Evolutionary conservation across 139 green algal species (phyloP).

Genomic region (Coccomyxa sp.): DNA sequence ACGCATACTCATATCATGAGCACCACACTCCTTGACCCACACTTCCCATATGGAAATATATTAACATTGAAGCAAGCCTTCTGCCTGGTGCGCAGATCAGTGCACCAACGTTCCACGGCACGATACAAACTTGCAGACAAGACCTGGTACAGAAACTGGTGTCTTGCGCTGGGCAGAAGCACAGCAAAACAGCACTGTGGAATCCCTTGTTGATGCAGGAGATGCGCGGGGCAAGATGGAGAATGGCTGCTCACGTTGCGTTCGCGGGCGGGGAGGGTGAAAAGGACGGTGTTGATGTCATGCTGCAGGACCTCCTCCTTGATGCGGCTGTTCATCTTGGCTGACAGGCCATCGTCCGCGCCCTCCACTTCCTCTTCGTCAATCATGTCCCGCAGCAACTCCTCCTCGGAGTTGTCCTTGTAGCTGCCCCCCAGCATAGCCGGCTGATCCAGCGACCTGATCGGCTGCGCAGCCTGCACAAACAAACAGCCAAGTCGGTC

Average conservation of each 20-base stretch:
- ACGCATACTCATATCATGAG: not conserved
- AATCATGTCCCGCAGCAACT: not conserved
- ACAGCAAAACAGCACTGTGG: too few species aligned
- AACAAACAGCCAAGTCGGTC: too few species aligned
- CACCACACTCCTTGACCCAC: not conserved
- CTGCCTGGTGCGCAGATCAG: too few species aligned
- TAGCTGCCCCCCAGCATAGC: not conserved
- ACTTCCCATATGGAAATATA: too few species aligned
- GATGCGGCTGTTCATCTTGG: not conserved
- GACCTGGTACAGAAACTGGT: too few species aligned
- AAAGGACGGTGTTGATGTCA: conserved; percentile 75
- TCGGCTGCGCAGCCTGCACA: not conserved
- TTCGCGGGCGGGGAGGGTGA: conserved; percentile 72
- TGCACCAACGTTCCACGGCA: too few species aligned
- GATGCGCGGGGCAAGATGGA: too few species aligned
- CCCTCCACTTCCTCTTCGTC: not conserved
- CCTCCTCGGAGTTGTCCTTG: not conserved
- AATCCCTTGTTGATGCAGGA: too few species aligned
- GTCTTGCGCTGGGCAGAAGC: too few species aligned
- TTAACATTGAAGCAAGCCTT: too few species aligned
- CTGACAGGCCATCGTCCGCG: not conserved
- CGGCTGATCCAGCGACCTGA: conserved; percentile 8
- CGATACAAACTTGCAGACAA: too few species aligned
- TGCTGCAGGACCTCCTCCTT: conserved; percentile 33
- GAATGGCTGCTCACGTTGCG: conserved; percentile 18